Evolutionary conservation across 306 rosid species (phyloP).

Genomic region (Quercus glauca): DNA sequence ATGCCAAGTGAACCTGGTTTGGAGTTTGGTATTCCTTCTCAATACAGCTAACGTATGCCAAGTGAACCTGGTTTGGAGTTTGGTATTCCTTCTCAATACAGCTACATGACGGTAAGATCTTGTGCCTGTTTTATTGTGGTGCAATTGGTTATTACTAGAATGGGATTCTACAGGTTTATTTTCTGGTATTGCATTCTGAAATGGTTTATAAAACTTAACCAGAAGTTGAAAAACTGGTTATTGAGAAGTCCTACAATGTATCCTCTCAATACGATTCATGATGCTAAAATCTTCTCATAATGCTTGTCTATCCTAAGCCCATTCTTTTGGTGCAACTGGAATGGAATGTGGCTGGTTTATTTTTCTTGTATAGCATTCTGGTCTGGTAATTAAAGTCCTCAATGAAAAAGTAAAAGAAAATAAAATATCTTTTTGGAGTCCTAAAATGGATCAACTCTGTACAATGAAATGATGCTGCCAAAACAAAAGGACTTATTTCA

Average conservation of each 20-base stretch:
- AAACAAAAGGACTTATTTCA: neutral
- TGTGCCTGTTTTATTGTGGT: neutral
- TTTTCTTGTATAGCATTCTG: neutral
- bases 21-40: too few species aligned
- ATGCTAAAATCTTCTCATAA: constrained; percentile 48
- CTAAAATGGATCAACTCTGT: neutral
- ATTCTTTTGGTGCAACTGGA: constrained; percentile 9
- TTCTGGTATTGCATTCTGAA: neutral
- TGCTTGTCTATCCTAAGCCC: constrained; percentile 1
- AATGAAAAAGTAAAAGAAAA: neutral
- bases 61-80: constrained; percentile 79
- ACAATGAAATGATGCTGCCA: neutral
- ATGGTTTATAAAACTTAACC: neutral
- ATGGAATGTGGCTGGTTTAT: neutral
- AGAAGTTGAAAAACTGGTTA: neutral
- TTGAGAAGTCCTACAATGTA: neutral
- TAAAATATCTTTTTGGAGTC: neutral
- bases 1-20: too few species aligned
- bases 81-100: constrained; percentile 88
- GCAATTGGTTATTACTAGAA: constrained; percentile 4
- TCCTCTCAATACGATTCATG: constrained; percentile 81
- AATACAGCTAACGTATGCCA: constrained; percentile 70
- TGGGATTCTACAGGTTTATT: neutral
- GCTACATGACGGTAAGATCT: constrained; percentile 83
- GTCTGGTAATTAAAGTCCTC: neutral